Base-by-base conservation (phyloP, 345 rosid species). In the Dovyalis caffra region DNA sequence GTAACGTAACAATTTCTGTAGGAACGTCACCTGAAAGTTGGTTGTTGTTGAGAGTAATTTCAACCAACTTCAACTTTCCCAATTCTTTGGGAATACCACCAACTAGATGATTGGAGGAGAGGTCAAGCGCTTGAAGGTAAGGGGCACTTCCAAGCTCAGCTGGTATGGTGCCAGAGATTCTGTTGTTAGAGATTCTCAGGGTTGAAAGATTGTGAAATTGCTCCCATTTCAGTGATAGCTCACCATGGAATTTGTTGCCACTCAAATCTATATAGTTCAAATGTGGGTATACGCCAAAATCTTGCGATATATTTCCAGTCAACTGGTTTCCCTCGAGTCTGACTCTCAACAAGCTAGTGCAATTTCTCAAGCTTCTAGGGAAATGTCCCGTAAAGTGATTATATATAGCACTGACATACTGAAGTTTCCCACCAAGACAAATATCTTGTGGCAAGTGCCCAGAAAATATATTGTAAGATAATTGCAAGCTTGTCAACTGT, bases 341-440 rank as follows among this genome's bases (percentile, higher is more conserved):
- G 23, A 53, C 26, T 8, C 58, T 53, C 3, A 53, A 7, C 58
- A 53, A 7, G 26, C 58, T 53, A 8, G 4, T 21, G 58, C 58
- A 53, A 0, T 53, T 53, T 53, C 3, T 53, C 58, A 53, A 53
- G 58, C 11, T 53, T 53, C 8, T 49, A 0, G 72, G 72, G 4
- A 68, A 28, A 4, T 16, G 16, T 3, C 72, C 72, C 0, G 61
- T 45, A 18, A 68, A n/a, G 29, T 49, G 0, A 4, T 68, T 68
- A 0, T 68, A 0, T 0, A 0, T 0, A 0, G 1, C 21, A 16
- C 3, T 0, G 1, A 14, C 9, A 28, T 0, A 0, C 1, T 0
- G 15, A 53, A 53, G 58, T 21, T 7, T 21, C 23, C 58, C 26
- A 49, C 56, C 58, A 53, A 8, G 26, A 12, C 58, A 53, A 4